Evolutionary conservation across 2,329 filamentous ascomycete genomes (phyloP).

Genomic region (Fusarium armeniacum): DNA sequence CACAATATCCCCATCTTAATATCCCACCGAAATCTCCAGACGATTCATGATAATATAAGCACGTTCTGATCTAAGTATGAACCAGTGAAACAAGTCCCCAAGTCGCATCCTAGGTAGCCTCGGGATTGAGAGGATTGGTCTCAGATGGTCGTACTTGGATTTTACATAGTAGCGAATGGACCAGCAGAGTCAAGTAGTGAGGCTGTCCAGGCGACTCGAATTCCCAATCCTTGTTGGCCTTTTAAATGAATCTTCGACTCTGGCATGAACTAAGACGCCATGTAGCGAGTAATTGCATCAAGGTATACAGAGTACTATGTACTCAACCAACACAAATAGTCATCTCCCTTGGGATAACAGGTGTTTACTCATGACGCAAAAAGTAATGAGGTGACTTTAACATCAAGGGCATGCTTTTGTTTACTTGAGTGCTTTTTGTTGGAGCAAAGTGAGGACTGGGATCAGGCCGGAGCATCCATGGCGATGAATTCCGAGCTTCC

Average conservation of each 20-base stretch:
- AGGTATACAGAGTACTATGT: not conserved
- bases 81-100: conserved; percentile 8
- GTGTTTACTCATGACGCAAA: conserved; percentile 5
- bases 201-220: conserved; percentile 1
- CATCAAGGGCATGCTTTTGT: conserved; percentile 11
- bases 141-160: conserved; percentile 1
- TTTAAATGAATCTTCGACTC: conserved; percentile 1
- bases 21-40: not conserved
- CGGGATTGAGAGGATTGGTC: not conserved
- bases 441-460: not conserved
- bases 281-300: not conserved
- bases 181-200: conserved; percentile 1
- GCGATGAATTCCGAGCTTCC: conserved; percentile 1
- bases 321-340: not conserved
- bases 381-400: conserved; percentile 1
- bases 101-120: not conserved
- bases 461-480: not conserved
- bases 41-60: not conserved
- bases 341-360: not conserved
- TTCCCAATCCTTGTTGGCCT: conserved; percentile 4
- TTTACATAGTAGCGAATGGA: conserved; percentile 3
- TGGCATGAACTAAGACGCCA: conserved; percentile 1
- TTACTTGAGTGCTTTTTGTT: conserved; percentile 3
- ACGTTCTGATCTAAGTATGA: not conserved
- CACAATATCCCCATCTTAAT: not conserved